Conservation (phyloP, 2,329 filamentous ascomycete genomes). For the Curvularia verruculosa region DNA sequence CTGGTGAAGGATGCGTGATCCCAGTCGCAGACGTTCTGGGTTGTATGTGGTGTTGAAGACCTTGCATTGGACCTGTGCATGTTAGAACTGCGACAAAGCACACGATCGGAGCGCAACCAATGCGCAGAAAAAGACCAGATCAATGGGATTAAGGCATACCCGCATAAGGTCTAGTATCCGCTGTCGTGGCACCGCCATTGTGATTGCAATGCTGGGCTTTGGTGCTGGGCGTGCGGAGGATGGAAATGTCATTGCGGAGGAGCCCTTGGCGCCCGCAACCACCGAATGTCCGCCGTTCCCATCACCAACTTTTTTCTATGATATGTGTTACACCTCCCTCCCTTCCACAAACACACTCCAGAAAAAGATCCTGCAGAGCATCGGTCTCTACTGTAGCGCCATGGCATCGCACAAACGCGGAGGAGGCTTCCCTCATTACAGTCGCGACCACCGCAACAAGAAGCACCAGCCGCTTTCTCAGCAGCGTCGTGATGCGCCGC, state of each 20-base stretch:
- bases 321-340: neutral
- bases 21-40: conserved; percentile 78
- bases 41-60: conserved; percentile 94
- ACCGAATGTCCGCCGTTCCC: conserved; percentile 12
- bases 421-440: conserved; percentile 30
- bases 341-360: neutral
- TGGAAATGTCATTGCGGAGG: conserved; percentile 19
- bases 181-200: conserved; percentile 59
- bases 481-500: conserved; percentile 2
- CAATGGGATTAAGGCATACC: conserved; percentile 55
- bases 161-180: conserved; percentile 75
- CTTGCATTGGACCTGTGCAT: conserved; percentile 77
- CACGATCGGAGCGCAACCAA: neutral
- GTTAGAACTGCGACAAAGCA: conserved; percentile 12
- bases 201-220: conserved; percentile 6
- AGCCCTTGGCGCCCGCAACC: conserved; percentile 20
- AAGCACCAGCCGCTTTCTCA: conserved; percentile 7
- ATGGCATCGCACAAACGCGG: conserved; percentile 35
- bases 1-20: conserved; percentile 91
- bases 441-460: conserved; percentile 12
- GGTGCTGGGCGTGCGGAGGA: conserved; percentile 19
- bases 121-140: neutral
- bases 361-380: neutral
- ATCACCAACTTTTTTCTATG: neutral
- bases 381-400: neutral